Conservation (phyloP, 2,329 filamentous ascomycete genomes). For the Xylariaceae sp. region DNA sequence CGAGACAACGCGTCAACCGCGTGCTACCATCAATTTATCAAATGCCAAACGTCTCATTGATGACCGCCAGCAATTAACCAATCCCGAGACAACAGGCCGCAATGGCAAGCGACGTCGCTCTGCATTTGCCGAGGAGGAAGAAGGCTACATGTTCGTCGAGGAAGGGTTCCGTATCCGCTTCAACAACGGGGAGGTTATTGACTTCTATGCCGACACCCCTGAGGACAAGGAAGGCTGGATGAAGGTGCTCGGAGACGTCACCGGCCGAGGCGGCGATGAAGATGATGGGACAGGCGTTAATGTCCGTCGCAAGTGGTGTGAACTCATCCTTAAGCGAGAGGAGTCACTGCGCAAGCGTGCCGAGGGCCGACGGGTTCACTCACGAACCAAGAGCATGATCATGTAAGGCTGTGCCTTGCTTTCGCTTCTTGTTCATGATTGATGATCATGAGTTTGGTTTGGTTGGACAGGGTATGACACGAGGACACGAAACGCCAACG, state of each 20-base stretch:
- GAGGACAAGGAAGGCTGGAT: constrained; percentile 95
- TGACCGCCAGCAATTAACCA: constrained; percentile 81
- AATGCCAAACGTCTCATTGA: constrained; percentile 95
- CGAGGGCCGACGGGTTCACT: constrained; percentile 59
- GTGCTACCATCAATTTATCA: constrained; percentile 93
- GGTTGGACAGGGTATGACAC: constrained; percentile 10
- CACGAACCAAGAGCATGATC: constrained; percentile 65
- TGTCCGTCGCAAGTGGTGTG: constrained; percentile 68
- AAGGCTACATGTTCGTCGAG: constrained; percentile 99
- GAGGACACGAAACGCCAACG: constrained; percentile 20
- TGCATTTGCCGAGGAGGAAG: constrained; percentile 96
- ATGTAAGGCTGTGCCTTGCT: constrained; percentile 45
- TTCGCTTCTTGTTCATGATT: constrained; percentile 27
- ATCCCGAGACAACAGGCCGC: constrained; percentile 81
- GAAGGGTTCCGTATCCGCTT: constrained; percentile 99
- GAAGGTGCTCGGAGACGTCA: constrained; percentile 78
- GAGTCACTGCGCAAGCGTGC: constrained; percentile 63
- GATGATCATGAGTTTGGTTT: constrained; percentile 26
- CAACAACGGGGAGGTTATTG: constrained; percentile 96
- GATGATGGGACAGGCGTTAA: constrained; percentile 54
- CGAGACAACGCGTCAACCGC: constrained; percentile 91
- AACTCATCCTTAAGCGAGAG: constrained; percentile 69
- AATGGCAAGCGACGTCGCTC: constrained; percentile 85
- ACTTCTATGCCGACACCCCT: constrained; percentile 93
- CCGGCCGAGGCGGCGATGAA: constrained; percentile 61